Base-by-base conservation (phyloP, 2,329 filamentous ascomycete genomes). In the Metarhizium humberi region DNA sequence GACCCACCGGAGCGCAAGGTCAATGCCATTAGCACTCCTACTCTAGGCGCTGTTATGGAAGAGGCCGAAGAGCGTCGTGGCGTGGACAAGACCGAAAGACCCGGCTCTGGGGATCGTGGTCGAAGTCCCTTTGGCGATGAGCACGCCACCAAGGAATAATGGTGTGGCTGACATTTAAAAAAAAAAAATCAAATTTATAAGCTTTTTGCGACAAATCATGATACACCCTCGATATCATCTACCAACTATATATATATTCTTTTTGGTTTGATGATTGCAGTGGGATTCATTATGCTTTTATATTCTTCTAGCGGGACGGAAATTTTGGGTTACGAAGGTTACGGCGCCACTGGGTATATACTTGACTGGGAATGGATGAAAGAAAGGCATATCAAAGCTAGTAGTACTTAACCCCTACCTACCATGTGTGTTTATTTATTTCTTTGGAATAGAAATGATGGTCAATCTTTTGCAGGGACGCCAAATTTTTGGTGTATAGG, bases 121-220 rank as follows among this genome's bases (percentile, higher is more conserved):
- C 66, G 61, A 56, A 81, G 78, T 60, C 81, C 79, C 1, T 84
- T 84, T 62, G 75, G 78, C 20, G 81, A 84, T 59, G 78, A 81
- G 62, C 74, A 84, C 61, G 81, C 79, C 52, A 77, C 80, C 34
- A 75, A 73, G 61, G 78, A 80, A 59, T 75, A 63, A 68, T 60
- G 52, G 14, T 5, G 10, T 13, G 14, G 29, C 32, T 34, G 8
- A 20, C 10, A 4, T 40, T 50, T 34, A 14, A 16, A 34, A 40
- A 7, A n/a, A n/a, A 25, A 18, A 48, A 30, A 29, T 14, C 43
- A 46, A 25, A 25, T 18, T 11, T 30, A 18, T 48, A 29, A 8
- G 45, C 45, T 11, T 29, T 30, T 48, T 14, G 25, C 8, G 45
- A 6, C 4, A 18, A 14, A 48, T 14, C 13, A 30, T 18, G 13